These are phyloP conservation scores for Pichia eremophila DNA, from an alignment of 805 yeast genomes.

Conservation along the genomic window DNA sequence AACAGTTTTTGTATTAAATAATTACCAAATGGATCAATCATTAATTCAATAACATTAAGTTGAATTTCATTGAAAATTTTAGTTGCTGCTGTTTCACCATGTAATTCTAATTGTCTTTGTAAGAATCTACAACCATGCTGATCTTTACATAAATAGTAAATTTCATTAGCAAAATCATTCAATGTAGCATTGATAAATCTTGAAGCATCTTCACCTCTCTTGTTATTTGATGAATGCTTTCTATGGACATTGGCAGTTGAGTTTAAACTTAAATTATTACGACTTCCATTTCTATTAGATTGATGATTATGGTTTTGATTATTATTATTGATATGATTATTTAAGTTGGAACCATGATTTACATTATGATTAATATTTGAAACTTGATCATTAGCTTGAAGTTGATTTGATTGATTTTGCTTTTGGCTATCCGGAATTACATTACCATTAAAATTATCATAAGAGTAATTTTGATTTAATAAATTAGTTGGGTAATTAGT, in stretches of 20 bases:
- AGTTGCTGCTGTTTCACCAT: conserved; percentile 53
- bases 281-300: not conserved
- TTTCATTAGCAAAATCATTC: conserved; percentile 61
- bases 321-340: not conserved
- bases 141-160: conserved; percentile 79
- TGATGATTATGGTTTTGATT: not conserved
- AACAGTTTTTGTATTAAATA: conserved; percentile 85
- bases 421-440: not conserved
- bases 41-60: conserved; percentile 70
- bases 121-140: conserved; percentile 94
- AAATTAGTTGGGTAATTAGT: not conserved
- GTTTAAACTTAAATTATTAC: conserved; percentile 16
- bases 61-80: conserved; percentile 75
- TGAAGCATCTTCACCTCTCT: conserved; percentile 57
- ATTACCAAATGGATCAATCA: conserved; percentile 97
- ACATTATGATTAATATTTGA: not conserved
- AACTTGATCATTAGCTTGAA: no score
- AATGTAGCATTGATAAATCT: conserved; percentile 59
- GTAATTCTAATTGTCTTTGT: conserved; percentile 73
- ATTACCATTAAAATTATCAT: not conserved
- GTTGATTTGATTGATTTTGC: not conserved
- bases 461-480: not conserved
- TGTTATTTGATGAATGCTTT: conserved; percentile 25
- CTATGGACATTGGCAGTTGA: conserved; percentile 28
- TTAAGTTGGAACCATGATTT: not conserved